phyloP scores from a whole-genome alignment of 257 asterid species.

The Perilla frutescens region DNA sequence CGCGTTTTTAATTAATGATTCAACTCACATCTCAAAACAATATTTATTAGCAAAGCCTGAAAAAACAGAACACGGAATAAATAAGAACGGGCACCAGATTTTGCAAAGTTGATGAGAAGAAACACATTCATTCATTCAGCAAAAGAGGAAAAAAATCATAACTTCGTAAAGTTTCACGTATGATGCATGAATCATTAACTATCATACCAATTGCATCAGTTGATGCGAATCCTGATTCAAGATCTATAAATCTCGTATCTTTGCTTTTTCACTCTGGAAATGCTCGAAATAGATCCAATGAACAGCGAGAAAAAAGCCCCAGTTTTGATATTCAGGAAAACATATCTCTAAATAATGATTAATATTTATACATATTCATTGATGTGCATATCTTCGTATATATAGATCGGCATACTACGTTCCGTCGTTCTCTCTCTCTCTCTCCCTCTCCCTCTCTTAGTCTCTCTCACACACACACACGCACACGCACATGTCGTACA shows the following conservation, averaged over 20 bases:
- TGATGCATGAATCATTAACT: slow-evolving; percentile 33
- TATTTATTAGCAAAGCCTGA: slow-evolving; percentile 20
- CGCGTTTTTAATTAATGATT: slow-evolving; percentile 22
- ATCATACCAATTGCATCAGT: slow-evolving; percentile 58
- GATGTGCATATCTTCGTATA: background rate
- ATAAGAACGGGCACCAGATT: slow-evolving; percentile 1
- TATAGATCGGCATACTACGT: slow-evolving; percentile 36
- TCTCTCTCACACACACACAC: background rate
- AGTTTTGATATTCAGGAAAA: slow-evolving; percentile 12
- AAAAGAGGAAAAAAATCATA: slow-evolving; percentile 9
- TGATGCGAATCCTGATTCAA: slow-evolving; percentile 41
- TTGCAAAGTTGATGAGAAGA: slow-evolving; percentile 2
- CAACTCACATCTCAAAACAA: slow-evolving; percentile 22
- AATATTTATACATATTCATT: background rate
- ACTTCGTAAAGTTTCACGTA: background rate
- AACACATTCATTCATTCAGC: background rate
- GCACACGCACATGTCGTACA: slow-evolving; percentile 29
- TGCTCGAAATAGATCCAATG: slow-evolving; percentile 36
- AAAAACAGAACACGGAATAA: slow-evolving; percentile 11
- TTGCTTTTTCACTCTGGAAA: slow-evolving; percentile 22
- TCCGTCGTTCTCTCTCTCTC: slow-evolving; percentile 2
- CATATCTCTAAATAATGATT: slow-evolving; percentile 6
- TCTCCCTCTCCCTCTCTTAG: slow-evolving; percentile 10
- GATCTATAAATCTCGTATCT: slow-evolving; percentile 44
- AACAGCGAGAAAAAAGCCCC: slow-evolving; percentile 22